These are phyloP conservation scores for Rhododendron ovatum DNA, from an alignment of 148 eudicot genomes.

Conservation along the genomic window DNA sequence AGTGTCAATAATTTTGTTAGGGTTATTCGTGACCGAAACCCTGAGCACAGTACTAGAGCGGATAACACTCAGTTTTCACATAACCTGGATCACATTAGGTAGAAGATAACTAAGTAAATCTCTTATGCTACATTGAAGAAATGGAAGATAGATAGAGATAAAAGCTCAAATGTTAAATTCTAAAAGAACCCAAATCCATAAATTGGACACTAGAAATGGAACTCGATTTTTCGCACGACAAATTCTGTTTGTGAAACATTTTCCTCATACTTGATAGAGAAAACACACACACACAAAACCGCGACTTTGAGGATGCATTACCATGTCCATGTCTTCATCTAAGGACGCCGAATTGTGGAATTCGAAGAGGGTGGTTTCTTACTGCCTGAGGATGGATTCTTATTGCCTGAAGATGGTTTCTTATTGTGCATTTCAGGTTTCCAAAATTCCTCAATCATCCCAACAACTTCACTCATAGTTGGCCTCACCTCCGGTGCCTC, in stretches of 20 bases:
- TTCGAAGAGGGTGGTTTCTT: not conserved
- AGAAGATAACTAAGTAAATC: not conserved
- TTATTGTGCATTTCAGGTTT: constrained; percentile 31
- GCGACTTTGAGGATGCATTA: not conserved
- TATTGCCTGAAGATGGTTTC: constrained; percentile 58
- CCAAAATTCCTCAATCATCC: constrained; percentile 68
- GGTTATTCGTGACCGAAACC: too few species aligned
- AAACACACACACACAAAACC: too few species aligned
- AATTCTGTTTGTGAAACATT: not conserved
- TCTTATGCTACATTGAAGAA: not conserved
- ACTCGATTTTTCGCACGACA: not conserved
- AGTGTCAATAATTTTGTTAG: too few species aligned
- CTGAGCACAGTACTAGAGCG: too few species aligned
- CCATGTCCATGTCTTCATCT: not conserved
- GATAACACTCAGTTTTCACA: too few species aligned
- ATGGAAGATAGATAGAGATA: not conserved
- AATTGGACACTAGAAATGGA: not conserved
- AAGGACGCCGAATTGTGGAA: not conserved
- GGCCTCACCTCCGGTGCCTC: constrained; percentile 60
- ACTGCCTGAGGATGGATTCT: constrained; percentile 1
- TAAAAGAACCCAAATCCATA: not conserved
- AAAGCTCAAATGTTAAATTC: not conserved
- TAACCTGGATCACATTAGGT: not conserved
- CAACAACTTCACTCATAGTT: constrained; percentile 61
- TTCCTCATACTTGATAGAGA: not conserved